A percentile compares a stretch with the other conserved stretches of the same genome.
Conservation (phyloP, 805 yeast species). For the Kazachstania martiniae region DNA sequence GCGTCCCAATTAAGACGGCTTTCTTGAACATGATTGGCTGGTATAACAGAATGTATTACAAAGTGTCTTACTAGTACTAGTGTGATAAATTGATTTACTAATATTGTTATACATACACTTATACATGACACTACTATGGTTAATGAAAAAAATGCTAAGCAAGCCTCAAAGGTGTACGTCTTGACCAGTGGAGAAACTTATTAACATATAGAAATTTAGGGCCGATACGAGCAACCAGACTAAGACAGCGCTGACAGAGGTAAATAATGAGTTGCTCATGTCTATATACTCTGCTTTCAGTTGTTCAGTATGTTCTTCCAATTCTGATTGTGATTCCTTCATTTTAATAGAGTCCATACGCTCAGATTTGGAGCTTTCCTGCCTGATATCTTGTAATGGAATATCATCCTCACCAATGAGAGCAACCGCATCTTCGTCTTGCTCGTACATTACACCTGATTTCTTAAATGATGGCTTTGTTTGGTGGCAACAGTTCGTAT, state of each 20-base stretch:
- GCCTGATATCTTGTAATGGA: not conserved
- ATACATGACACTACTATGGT: too few relatives aligned
- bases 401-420: too few relatives aligned
- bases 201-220: conserved; percentile 54
- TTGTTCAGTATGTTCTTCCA: not conserved
- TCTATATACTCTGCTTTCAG: conserved; percentile 22
- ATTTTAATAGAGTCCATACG: not conserved
- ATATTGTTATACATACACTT: too few relatives aligned
- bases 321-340: not conserved
- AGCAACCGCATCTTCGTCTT: conserved; percentile 1
- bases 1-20: too few relatives aligned
- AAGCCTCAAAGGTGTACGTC: conserved; percentile 32
- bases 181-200: conserved; percentile 38
- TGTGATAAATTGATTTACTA: too few relatives aligned
- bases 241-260: conserved; percentile 39
- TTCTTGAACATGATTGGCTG: too few relatives aligned
- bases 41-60: too few relatives aligned
- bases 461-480: conserved; percentile 1
- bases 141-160: too few relatives aligned
- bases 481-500: conserved; percentile 6
- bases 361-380: not conserved
- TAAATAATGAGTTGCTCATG: conserved; percentile 35
- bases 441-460: not conserved
- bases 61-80: too few relatives aligned
- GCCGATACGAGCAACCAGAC: conserved; percentile 63